These are phyloP conservation scores for Talaromyces sp. DNA, from an alignment of 2,329 filamentous ascomycete genomes.

Conservation along the genomic window DNA sequence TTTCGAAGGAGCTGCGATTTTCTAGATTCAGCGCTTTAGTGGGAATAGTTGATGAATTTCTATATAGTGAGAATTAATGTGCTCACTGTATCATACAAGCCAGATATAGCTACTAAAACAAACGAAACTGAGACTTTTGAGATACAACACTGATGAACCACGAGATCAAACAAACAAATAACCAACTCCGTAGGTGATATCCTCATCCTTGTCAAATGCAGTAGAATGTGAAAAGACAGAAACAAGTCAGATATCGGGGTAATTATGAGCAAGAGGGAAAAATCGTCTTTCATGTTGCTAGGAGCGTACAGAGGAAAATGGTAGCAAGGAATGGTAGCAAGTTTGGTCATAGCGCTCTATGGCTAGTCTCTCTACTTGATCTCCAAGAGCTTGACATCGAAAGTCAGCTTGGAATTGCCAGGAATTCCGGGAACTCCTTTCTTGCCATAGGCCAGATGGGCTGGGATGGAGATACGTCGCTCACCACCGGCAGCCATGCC, in stretches of 20 bases:
- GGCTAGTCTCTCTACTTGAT: constrained; percentile 60
- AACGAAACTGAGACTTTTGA: constrained; percentile 12
- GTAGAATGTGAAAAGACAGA: constrained; percentile 23
- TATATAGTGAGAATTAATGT: not conserved
- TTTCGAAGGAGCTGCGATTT: not conserved
- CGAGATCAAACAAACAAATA: not conserved
- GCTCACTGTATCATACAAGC: constrained; percentile 2
- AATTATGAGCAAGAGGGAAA: constrained; percentile 20
- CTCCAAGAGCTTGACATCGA: constrained; percentile 82
- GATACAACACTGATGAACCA: constrained; percentile 6
- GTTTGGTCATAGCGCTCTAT: not conserved
- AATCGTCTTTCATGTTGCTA: constrained; percentile 20
- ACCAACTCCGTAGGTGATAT: constrained; percentile 23
- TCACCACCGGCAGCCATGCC: constrained; percentile 94
- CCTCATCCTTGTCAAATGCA: constrained; percentile 28
- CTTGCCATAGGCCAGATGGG: constrained; percentile 83
- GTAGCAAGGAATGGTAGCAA: constrained; percentile 8
- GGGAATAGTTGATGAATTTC: not conserved
- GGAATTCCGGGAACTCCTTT: constrained; percentile 80
- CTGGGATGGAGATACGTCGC: constrained; percentile 84
- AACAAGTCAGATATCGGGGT: constrained; percentile 31
- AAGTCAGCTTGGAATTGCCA: constrained; percentile 81
- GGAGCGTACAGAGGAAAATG: constrained; percentile 12
- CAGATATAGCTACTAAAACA: constrained; percentile 3
- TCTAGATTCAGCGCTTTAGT: not conserved